These are phyloP conservation scores for Epichloe typhina DNA, from an alignment of 2,329 filamentous ascomycete genomes.

Conservation along the genomic window DNA sequence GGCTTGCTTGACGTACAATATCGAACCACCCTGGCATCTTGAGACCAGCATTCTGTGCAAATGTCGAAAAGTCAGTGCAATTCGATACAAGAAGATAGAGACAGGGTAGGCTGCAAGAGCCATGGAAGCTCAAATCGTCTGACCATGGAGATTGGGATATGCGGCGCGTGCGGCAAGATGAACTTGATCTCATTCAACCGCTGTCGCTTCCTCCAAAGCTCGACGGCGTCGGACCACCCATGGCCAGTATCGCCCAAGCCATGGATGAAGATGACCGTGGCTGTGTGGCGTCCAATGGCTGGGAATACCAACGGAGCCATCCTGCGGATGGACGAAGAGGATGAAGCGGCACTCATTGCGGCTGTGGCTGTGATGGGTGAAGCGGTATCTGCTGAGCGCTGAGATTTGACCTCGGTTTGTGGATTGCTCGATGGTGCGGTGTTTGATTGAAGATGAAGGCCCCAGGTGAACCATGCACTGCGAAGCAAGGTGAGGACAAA, in stretches of 20 bases:
- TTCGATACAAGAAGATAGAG: background rate
- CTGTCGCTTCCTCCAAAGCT: slow-evolving; percentile 71
- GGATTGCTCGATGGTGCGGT: background rate
- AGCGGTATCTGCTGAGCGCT: background rate
- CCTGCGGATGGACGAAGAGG: slow-evolving; percentile 17
- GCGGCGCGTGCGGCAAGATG: slow-evolving; percentile 81
- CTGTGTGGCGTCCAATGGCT: slow-evolving; percentile 72
- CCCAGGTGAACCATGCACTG: background rate
- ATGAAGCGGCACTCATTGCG: slow-evolving; percentile 7
- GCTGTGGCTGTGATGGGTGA: background rate
- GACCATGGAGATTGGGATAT: slow-evolving; percentile 64
- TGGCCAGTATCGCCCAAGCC: slow-evolving; percentile 75
- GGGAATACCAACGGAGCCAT: slow-evolving; percentile 55
- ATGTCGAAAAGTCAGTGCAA: background rate
- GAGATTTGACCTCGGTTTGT: background rate
- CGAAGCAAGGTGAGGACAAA: background rate
- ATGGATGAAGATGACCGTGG: slow-evolving; percentile 88
- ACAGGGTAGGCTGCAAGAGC: background rate
- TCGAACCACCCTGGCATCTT: slow-evolving; percentile 83
- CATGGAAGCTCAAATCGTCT: slow-evolving; percentile 7
- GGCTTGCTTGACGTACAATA: slow-evolving; percentile 37
- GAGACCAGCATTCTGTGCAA: slow-evolving; percentile 56
- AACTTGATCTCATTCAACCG: slow-evolving; percentile 86
- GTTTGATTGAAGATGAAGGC: background rate
- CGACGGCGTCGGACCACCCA: slow-evolving; percentile 70